Evolutionary conservation across 352 stramenopile genomes (phyloP).

Genomic region (Pythium utonaiense): DNA sequence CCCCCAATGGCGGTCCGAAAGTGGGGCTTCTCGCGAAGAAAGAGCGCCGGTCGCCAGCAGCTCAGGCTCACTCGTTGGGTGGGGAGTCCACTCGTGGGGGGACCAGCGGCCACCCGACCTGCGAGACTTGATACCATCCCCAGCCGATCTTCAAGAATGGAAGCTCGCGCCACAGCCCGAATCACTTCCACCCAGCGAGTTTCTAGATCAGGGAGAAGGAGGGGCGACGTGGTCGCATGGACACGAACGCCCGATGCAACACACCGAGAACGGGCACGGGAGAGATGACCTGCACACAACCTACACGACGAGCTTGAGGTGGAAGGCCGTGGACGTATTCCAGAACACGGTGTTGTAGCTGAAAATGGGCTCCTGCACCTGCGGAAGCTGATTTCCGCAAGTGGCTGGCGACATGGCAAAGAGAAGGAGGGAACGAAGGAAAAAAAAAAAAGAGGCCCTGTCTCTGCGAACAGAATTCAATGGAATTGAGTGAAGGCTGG

Average conservation of each 20-base stretch:
- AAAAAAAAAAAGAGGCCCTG: constrained; percentile 25
- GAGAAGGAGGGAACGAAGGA: constrained; percentile 22
- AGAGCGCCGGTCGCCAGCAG: constrained; percentile 16
- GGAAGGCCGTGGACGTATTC: not conserved
- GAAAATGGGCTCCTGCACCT: not conserved
- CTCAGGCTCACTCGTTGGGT: constrained; percentile 9
- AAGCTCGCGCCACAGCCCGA: constrained; percentile 18
- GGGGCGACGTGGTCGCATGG: not conserved
- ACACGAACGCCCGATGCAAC: too few relatives aligned
- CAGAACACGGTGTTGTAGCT: constrained; percentile 16
- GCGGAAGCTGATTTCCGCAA: constrained; percentile 10
- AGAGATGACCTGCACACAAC: not conserved
- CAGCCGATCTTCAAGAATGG: constrained; percentile 28
- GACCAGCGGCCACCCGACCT: constrained; percentile 9
- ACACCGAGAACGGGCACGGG: too few relatives aligned
- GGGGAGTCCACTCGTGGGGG: not conserved
- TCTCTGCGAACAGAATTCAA: not conserved
- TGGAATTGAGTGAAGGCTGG: constrained; percentile 19
- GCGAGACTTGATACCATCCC: constrained; percentile 10
- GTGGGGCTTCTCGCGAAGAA: constrained; percentile 27
- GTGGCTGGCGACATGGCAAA: constrained; percentile 14
- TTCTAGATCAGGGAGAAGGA: not conserved
- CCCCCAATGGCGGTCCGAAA: constrained; percentile 20
- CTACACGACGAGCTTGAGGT: too few relatives aligned
- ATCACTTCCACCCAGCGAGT: not conserved